A percentile compares a stretch with the other conserved stretches of the same genome.
Evolutionary conservation across 163 green algal species (phyloP).

Genomic region (Chloromonas sp.): DNA sequence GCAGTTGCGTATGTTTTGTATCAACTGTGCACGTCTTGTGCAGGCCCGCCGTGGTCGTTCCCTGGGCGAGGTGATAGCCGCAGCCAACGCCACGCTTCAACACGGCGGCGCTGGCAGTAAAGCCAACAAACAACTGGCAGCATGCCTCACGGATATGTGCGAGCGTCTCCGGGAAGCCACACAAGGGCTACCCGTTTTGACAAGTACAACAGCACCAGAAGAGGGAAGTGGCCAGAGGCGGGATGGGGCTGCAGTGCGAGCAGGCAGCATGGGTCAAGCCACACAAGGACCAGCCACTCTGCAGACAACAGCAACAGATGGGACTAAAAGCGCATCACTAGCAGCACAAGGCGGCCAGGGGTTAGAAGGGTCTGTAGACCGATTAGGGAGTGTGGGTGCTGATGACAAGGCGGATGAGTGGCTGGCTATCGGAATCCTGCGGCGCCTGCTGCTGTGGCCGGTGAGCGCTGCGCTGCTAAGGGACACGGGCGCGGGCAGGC

Average conservation of each 20-base stretch:
- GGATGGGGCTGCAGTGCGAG: too few species aligned
- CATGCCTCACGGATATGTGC: slow-evolving; percentile 3
- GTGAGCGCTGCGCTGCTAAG: slow-evolving; percentile 22
- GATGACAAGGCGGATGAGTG: neutral
- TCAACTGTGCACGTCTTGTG: too few species aligned
- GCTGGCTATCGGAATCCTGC: slow-evolving; percentile 10
- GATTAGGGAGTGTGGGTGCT: too few species aligned
- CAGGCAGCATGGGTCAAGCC: too few species aligned
- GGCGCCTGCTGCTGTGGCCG: slow-evolving; percentile 22
- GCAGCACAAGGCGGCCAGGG: too few species aligned
- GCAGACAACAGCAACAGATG: too few species aligned
- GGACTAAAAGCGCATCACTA: too few species aligned
- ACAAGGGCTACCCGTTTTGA: neutral
- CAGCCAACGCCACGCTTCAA: slow-evolving; percentile 16
- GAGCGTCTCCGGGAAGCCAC: neutral
- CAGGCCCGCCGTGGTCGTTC: neutral
- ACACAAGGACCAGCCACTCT: too few species aligned
- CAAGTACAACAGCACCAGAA: neutral
- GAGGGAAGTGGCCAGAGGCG: too few species aligned
- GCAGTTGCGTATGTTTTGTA: too few species aligned
- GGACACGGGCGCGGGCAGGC: slow-evolving; percentile 24
- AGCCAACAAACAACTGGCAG: neutral
- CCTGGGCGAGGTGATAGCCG: slow-evolving; percentile 23
- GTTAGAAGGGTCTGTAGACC: too few species aligned
- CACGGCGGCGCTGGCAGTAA: slow-evolving; percentile 1